Conservation (phyloP, 164 flowering plant species). For the Liriodendron chinense region DNA sequence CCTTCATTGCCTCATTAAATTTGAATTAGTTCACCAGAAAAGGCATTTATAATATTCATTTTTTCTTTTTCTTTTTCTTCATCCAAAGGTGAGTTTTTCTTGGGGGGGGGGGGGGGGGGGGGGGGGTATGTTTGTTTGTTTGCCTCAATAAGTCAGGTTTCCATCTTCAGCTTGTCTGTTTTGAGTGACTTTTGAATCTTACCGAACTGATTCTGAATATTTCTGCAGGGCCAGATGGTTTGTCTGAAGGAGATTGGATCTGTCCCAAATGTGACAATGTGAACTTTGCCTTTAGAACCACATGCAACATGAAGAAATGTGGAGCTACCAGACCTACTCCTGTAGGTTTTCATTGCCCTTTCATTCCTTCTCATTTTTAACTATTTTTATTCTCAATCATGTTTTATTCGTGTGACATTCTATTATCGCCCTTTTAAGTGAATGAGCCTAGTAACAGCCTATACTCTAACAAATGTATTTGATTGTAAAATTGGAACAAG, state of each 20-base stretch:
- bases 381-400: neutral
- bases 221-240: slow-evolving; percentile 43
- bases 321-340: slow-evolving; percentile 39
- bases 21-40: too few relatives aligned
- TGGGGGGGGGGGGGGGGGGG: too few relatives aligned
- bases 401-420: neutral
- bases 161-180: too few relatives aligned
- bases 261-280: slow-evolving; percentile 51
- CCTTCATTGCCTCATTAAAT: too few relatives aligned
- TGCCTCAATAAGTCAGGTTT: too few relatives aligned
- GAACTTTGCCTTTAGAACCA: slow-evolving; percentile 45
- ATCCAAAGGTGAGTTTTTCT: neutral
- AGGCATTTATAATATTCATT: too few relatives aligned
- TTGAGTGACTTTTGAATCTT: neutral
- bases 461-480: neutral
- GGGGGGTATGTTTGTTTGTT: too few relatives aligned
- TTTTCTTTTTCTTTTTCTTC: neutral
- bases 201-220: neutral
- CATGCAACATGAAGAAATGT: slow-evolving; percentile 49
- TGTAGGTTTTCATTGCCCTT: slow-evolving; percentile 20
- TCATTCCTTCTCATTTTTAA: neutral
- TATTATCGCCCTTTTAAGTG: neutral
- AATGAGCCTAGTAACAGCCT: neutral
- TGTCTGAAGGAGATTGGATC: slow-evolving; percentile 47
- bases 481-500: neutral